Conservation (phyloP, 495 filamentous ascomycete genomes). For the Aspergillus biplanus region DNA sequence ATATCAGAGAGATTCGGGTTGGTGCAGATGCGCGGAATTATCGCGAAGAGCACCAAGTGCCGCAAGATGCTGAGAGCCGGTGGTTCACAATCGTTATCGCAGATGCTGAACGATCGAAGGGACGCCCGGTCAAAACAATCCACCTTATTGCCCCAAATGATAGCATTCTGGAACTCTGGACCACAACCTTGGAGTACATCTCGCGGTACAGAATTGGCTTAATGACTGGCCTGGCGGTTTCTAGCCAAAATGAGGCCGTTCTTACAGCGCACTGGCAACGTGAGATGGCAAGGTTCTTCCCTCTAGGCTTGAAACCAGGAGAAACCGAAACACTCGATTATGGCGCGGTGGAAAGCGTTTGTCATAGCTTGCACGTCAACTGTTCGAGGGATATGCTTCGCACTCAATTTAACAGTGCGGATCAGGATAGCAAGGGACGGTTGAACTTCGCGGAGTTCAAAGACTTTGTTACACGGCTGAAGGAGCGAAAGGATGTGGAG, state of each 20-base stretch:
- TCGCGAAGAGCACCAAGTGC: constrained; percentile 76
- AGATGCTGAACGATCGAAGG: constrained; percentile 67
- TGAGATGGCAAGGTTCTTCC: constrained; percentile 77
- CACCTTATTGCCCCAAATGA: constrained; percentile 80
- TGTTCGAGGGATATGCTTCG: constrained; percentile 74
- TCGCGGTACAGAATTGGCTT: constrained; percentile 82
- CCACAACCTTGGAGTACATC: constrained; percentile 75
- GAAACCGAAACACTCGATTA: constrained; percentile 76
- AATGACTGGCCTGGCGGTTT: constrained; percentile 81
- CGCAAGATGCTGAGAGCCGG: constrained; percentile 61
- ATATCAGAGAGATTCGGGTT: constrained; percentile 86
- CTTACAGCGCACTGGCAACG: constrained; percentile 80
- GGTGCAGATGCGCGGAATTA: constrained; percentile 88
- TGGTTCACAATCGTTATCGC: constrained; percentile 91
- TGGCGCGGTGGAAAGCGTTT: constrained; percentile 75
- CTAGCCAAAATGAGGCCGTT: constrained; percentile 72
- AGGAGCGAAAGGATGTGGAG: constrained; percentile 79
- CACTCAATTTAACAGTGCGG: constrained; percentile 77
- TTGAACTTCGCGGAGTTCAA: constrained; percentile 79
- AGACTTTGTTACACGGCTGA: constrained; percentile 78
- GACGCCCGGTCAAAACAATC: constrained; percentile 70
- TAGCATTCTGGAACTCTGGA: constrained; percentile 75
- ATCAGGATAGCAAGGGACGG: constrained; percentile 59
- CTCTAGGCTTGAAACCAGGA: constrained; percentile 53
- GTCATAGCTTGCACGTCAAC: constrained; percentile 86